Percentiles rank a stretch among this genome's conserved stretches.
Evolutionary conservation across 2,329 filamentous ascomycete genomes (phyloP).

Genomic region (Fulvia fulva): DNA sequence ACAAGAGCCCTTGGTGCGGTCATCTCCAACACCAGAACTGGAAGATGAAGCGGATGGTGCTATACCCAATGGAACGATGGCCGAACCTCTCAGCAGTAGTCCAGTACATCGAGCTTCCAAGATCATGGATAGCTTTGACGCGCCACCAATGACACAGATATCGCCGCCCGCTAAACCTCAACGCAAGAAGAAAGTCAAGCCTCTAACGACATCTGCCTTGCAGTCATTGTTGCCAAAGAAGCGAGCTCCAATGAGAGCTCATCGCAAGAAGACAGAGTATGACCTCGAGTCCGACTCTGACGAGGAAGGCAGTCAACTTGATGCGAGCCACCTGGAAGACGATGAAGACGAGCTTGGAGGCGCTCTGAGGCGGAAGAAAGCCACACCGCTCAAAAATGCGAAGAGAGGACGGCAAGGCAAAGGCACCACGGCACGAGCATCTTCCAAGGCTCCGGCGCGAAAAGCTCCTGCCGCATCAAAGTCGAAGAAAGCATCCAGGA

Average conservation of each 20-base stretch:
- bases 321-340: conserved; percentile 28
- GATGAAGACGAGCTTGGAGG: conserved; percentile 42
- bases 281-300: conserved; percentile 39
- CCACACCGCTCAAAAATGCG: conserved; percentile 9
- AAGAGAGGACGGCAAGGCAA: conserved; percentile 18
- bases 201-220: conserved; percentile 42
- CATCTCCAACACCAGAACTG: conserved; percentile 4
- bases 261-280: conserved; percentile 34
- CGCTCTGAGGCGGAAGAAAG: conserved; percentile 21
- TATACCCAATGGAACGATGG: conserved; percentile 40
- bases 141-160: conserved; percentile 25
- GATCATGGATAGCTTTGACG: conserved; percentile 11
- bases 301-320: conserved; percentile 24
- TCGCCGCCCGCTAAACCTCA: conserved; percentile 24
- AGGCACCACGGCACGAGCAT: conserved; percentile 9
- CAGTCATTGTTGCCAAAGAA: conserved; percentile 45
- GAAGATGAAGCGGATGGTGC: conserved; percentile 29
- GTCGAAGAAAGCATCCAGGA: conserved; percentile 20
- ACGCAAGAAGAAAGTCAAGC: conserved; percentile 25
- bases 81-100: conserved; percentile 44
- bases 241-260: conserved; percentile 23
- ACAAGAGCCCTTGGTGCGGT: conserved; percentile 4
- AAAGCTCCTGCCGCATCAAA: conserved; percentile 9
- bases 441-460: conserved; percentile 9
- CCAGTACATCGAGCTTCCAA: conserved; percentile 8